Base-by-base conservation (phyloP, 495 filamentous ascomycete genomes). In the Xeromyces bisporus region DNA sequence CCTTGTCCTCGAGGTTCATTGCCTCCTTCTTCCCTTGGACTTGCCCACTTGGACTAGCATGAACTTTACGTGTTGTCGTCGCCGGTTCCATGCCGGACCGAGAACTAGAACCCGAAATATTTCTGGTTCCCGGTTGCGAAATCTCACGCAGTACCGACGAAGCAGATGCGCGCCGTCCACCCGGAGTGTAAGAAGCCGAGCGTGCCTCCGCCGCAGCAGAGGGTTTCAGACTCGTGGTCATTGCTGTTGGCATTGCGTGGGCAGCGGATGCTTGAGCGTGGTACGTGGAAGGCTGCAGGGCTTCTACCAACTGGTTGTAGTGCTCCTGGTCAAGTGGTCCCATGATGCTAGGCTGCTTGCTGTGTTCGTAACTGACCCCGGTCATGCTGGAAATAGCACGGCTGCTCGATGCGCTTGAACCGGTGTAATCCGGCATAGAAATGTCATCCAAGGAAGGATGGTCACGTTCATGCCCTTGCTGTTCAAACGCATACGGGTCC, bases 391-490 rank as follows among this genome's bases (percentile, higher is more conserved):
- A 62, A 20, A 61, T 50, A 11, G 49, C 49, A 23, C 58, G 55
- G 37, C 58, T 66, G 33, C 50, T 60, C 11, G 45, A 41, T 7
- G 60, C 58, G 26, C 42, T 53, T 10, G 57, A 55, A 15, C 37
- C 42, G 13, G 42, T 41, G 40, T 60, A 65, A 33, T 72, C 67
- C 17, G 61, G 64, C 67, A 70, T 72, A 4, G 66, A 55, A 15
- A 64, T 36, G 33, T 71, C 67, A 31, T 61, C 55, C 23, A 53
- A 51, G 13, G 56, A 57, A 15, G 63, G 60, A 13, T 50, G 46
- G 13, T 59, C 44, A 31, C 56, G 57, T 37, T 43, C 46, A 21
- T 44, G 46, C 27, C 48, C 40, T 21, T 44, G 24, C 23, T 47
- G 38, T 14, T 55, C 53, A 11, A 50, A 40, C 24, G 47, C 34